phyloP scores from a whole-genome alignment of 768 basidiomycete species.

The Lactarius tabidus region DNA sequence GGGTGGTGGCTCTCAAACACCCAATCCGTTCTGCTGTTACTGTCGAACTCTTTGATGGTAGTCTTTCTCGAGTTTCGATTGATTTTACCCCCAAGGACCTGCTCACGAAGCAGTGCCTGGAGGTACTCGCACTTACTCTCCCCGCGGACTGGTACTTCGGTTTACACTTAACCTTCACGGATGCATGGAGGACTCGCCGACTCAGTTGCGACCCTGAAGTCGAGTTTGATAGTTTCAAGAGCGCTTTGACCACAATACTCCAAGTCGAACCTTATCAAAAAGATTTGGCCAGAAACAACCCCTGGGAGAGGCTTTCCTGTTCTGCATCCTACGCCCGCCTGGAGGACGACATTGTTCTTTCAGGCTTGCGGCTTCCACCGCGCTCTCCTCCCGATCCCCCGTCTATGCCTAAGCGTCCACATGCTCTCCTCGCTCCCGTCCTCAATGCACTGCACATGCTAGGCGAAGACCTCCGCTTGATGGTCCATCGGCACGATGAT shows the following conservation, averaged over 20 bases:
- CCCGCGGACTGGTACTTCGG: conserved; percentile 52
- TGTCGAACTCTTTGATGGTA: conserved; percentile 50
- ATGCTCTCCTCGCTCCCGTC: conserved; percentile 50
- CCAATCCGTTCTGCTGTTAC: conserved; percentile 50
- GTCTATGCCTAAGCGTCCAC: conserved; percentile 31
- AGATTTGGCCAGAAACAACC: conserved; percentile 15
- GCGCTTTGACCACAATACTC: conserved; percentile 49
- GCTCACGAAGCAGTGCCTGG: conserved; percentile 56
- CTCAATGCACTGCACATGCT: conserved; percentile 77
- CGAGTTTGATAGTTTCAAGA: conserved; percentile 55
- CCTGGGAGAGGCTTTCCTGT: conserved; percentile 49
- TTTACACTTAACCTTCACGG: conserved; percentile 53
- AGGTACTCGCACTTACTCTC: conserved; percentile 58
- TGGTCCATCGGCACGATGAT: conserved; percentile 50
- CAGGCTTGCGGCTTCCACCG: conserved; percentile 39
- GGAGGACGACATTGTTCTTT: conserved; percentile 56
- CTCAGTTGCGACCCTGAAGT: conserved; percentile 43
- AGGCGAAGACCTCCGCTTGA: conserved; percentile 63
- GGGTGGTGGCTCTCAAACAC: conserved; percentile 45
- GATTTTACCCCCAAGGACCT: conserved; percentile 52
- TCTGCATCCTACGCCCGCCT: conserved; percentile 47
- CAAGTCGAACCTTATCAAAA: conserved; percentile 29
- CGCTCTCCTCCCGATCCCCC: not conserved
- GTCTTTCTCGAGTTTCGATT: conserved; percentile 43
- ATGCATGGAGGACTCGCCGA: conserved; percentile 48